A percentile compares a stretch with the other conserved stretches of the same genome.
Evolutionary conservation across 2,329 filamentous ascomycete genomes (phyloP).

Genomic region (Truncatella angustata): DNA sequence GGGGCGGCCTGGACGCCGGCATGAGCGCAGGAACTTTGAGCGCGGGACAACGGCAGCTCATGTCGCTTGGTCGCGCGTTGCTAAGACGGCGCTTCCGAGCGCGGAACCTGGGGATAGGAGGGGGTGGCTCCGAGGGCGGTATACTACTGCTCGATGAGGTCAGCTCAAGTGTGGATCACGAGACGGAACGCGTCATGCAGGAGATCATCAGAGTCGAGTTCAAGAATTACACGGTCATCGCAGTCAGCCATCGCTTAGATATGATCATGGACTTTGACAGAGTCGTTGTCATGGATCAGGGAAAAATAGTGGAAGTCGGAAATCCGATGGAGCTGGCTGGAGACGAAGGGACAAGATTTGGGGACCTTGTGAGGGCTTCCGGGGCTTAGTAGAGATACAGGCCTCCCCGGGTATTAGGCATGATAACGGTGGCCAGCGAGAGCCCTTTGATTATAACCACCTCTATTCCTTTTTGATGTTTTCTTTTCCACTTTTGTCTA

Average conservation of each 20-base stretch:
- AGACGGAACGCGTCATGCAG: slow-evolving; percentile 30
- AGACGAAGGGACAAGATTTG: slow-evolving; percentile 1
- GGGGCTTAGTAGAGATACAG: too few relatives aligned
- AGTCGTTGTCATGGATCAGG: slow-evolving; percentile 44
- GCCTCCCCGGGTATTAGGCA: too few relatives aligned
- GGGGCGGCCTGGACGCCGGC: slow-evolving; percentile 22
- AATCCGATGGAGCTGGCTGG: slow-evolving; percentile 6
- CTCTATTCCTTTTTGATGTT: too few relatives aligned
- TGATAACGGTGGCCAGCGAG: too few relatives aligned
- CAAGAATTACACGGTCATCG: slow-evolving; percentile 49
- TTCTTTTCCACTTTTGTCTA: too few relatives aligned
- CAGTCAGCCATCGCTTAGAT: slow-evolving; percentile 37
- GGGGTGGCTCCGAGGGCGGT: slow-evolving; percentile 21
- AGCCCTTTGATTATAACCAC: too few relatives aligned
- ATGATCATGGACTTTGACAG: slow-evolving; percentile 49
- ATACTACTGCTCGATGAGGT: slow-evolving; percentile 31
- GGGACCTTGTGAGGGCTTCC: slow-evolving; percentile 9
- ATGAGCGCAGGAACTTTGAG: slow-evolving; percentile 43
- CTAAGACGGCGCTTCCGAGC: slow-evolving; percentile 20
- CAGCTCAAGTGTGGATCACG: slow-evolving; percentile 28
- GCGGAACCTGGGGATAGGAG: slow-evolving; percentile 17
- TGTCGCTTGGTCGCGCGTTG: slow-evolving; percentile 24
- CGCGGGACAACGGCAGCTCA: slow-evolving; percentile 44
- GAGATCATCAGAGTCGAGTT: slow-evolving; percentile 29
- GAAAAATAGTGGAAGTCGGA: slow-evolving; percentile 37